phyloP scores from a whole-genome alignment of 202 grass and related monocot genomes.

The Carex arenaria region DNA sequence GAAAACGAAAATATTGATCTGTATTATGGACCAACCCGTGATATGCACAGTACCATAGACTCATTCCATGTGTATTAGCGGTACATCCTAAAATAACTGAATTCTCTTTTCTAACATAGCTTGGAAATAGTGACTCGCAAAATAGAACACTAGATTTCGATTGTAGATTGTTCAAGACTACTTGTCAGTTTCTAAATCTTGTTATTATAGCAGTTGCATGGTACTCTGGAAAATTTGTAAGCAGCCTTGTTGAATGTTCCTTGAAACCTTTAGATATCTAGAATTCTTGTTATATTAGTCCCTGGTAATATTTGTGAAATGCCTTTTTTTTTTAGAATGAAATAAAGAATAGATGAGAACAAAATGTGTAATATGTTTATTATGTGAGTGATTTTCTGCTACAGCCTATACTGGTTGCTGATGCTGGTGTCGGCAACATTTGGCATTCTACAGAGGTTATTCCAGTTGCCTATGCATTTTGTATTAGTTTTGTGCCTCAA shows the following conservation, averaged over 20 bases:
- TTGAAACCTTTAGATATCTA: background rate
- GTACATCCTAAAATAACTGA: background rate
- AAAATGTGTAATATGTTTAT: background rate
- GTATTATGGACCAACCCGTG: too few relatives aligned
- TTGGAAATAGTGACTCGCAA: too few relatives aligned
- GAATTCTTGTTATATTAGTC: background rate
- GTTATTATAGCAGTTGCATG: background rate
- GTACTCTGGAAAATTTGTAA: background rate
- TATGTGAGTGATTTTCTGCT: background rate
- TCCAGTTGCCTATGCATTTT: background rate
- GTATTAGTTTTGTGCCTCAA: background rate
- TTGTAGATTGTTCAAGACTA: too few relatives aligned
- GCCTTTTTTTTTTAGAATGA: background rate
- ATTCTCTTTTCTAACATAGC: background rate
- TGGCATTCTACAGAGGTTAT: background rate
- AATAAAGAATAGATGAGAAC: background rate
- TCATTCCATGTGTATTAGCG: background rate
- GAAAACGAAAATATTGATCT: too few relatives aligned
- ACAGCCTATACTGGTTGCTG: background rate
- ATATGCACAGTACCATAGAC: too few relatives aligned
- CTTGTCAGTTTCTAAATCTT: background rate
- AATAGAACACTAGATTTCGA: background rate
- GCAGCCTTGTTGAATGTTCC: background rate
- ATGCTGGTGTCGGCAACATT: background rate
- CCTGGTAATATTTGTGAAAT: background rate